These are phyloP conservation scores for Chenopodium berlandieri DNA, from an alignment of 148 eudicot species.

Conservation along the genomic window DNA sequence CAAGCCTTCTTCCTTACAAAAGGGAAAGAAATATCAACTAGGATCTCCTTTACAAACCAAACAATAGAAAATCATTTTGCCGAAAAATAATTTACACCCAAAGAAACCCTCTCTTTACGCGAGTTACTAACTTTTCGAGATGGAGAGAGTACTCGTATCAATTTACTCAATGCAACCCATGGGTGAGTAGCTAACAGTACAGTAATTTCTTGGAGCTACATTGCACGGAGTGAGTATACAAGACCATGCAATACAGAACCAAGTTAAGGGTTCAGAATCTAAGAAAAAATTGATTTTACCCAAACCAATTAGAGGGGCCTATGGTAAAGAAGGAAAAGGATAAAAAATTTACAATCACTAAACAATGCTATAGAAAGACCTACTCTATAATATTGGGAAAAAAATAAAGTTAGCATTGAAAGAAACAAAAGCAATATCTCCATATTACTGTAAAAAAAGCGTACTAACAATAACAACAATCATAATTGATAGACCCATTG, in stretches of 20 bases:
- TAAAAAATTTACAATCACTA: neutral
- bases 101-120: too few relatives aligned
- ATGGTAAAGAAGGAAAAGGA: neutral
- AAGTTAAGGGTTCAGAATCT: conserved; percentile 12
- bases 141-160: neutral
- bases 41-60: too few relatives aligned
- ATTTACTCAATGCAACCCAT: conserved; percentile 2
- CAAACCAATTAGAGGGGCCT: conserved; percentile 18
- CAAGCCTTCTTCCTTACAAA: too few relatives aligned
- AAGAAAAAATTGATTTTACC: conserved; percentile 10
- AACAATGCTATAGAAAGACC: neutral
- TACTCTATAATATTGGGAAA: neutral
- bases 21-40: too few relatives aligned
- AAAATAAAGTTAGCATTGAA: neutral
- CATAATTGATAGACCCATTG: conserved; percentile 10
- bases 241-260: conserved; percentile 18
- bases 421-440: conserved; percentile 12
- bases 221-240: neutral
- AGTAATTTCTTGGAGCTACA: conserved; percentile 6
- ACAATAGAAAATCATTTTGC: too few relatives aligned
- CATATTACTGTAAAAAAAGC: conserved; percentile 13
- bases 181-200: conserved; percentile 13
- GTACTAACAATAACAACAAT: conserved; percentile 1
- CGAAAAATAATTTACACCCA: too few relatives aligned
- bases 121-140: neutral